Conservation (phyloP, 192 early-diverging fungal species). For the Coemansia sp. region DNA sequence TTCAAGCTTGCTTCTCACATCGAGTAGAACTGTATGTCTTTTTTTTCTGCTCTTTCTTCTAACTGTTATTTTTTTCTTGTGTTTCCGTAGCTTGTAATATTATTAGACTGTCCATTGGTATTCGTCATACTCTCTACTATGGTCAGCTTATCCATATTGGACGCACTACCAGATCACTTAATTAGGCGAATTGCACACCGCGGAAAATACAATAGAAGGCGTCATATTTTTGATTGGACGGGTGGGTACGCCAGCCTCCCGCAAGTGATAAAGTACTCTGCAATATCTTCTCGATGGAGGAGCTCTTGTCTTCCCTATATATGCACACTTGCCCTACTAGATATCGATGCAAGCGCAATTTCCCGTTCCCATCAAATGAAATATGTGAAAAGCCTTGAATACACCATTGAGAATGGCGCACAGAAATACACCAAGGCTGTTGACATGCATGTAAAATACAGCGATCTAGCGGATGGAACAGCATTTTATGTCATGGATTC, state of each 20-base stretch:
- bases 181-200: slow-evolving; percentile 2
- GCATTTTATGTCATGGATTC: background rate
- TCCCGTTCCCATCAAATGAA: background rate
- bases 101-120: too few species aligned
- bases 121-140: background rate
- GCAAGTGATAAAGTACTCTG: background rate
- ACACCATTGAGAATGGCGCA: background rate
- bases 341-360: background rate
- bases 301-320: background rate
- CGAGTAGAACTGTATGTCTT: background rate
- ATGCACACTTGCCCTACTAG: background rate
- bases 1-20: background rate
- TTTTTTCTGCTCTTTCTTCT: background rate
- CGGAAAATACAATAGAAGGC: background rate
- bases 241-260: too few species aligned
- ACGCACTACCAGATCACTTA: background rate
- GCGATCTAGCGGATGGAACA: background rate
- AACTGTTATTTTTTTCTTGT: background rate
- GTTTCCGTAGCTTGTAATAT: background rate
- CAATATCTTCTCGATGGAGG: slow-evolving; percentile 5
- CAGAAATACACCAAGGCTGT: background rate
- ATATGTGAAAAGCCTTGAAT: background rate
- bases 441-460: background rate
- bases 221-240: background rate
- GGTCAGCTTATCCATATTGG: background rate